Conservation (phyloP, 179 eudicot genomes). For the Spergularia azorica region DNA sequence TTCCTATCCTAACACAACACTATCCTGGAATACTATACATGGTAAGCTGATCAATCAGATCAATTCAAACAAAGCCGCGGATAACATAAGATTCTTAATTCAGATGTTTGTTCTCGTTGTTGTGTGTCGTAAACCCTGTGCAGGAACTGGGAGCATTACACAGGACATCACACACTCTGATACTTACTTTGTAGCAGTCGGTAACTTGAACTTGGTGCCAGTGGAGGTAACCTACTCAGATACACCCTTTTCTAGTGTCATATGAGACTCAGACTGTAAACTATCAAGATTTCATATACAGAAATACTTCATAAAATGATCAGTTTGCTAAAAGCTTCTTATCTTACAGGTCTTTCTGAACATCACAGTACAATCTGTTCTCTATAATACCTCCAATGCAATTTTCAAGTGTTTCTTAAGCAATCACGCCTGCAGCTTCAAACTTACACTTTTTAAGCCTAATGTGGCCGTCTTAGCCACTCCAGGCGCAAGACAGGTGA, state of each 20-base stretch:
- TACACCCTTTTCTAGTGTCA: too few species aligned
- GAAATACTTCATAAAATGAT: too few species aligned
- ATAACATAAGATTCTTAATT: background rate
- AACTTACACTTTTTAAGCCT: constrained; percentile 37
- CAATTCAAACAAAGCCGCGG: background rate
- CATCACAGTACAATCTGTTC: constrained; percentile 46
- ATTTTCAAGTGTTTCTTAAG: constrained; percentile 52
- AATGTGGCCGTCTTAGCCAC: constrained; percentile 68
- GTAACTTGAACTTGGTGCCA: constrained; percentile 60
- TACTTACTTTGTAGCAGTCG: constrained; percentile 64
- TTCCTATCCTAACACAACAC: constrained; percentile 62
- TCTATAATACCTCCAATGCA: constrained; percentile 59
- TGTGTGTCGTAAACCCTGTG: constrained; percentile 10
- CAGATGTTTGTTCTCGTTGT: background rate
- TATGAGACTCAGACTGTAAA: too few species aligned
- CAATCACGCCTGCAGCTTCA: constrained; percentile 48
- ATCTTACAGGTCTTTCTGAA: constrained; percentile 64
- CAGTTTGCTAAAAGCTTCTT: background rate
- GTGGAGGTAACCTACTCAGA: constrained; percentile 39
- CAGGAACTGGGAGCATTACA: constrained; percentile 68
- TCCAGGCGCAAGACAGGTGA: constrained; percentile 60
- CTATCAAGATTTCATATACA: too few species aligned
- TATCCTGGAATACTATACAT: constrained; percentile 62
- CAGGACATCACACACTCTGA: constrained; percentile 55
- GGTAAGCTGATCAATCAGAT: constrained; percentile 36